Evolutionary conservation across 2,329 filamentous ascomycete genomes (phyloP), one percentile per base, ranked within the genome.

Genomic region (Alternaria sp.): DNA sequence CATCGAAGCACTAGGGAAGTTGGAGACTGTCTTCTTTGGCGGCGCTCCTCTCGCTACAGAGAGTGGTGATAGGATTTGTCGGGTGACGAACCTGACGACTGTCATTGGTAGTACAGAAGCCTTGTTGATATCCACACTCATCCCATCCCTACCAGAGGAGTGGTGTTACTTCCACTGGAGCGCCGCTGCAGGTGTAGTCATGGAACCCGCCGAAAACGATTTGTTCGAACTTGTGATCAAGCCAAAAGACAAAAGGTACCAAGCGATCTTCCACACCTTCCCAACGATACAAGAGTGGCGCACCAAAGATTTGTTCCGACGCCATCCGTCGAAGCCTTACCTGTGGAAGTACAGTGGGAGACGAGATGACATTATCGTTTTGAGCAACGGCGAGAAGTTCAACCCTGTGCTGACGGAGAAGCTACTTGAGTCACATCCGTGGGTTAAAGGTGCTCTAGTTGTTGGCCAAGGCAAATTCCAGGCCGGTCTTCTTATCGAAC

Each of bases 321-420:
- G 51, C n/a, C 68, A 70, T 36, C 54, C 66, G 1, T 51, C 49
- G 9, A 69, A 68, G n/a, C 36, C 61, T 3, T 39, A 54, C 9
- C 39, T 68, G 1, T 69, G 68, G 68, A 62, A 63, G 17, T 70
- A 66, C 36, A 52, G 41, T 7, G 78, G 78, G 0, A 66, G 79
- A 6, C 70, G 68, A 31, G 71, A 73, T 21, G 79, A 80, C 48
- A 46, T 74, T 0, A 63, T 76, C 10, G 71, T 75, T 5, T 60
- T 76, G 2, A 62, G 62, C 11, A 75, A 70, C 23, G 73, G 73
- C 6, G 72, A 74, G 54, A 76, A 75, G 31, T 63, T 74, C 28
- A 63, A 61, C 13, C 72, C 72, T 28, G 59, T 66, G 4, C 9
- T 53, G 5, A 53, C 66, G 11, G 71, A 75, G 36, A 45, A 58